Percentiles rank a stretch among this genome's conserved stretches.
Evolutionary conservation across 2,329 filamentous ascomycete species (phyloP).

Genomic region (Sporothrix mexicana): DNA sequence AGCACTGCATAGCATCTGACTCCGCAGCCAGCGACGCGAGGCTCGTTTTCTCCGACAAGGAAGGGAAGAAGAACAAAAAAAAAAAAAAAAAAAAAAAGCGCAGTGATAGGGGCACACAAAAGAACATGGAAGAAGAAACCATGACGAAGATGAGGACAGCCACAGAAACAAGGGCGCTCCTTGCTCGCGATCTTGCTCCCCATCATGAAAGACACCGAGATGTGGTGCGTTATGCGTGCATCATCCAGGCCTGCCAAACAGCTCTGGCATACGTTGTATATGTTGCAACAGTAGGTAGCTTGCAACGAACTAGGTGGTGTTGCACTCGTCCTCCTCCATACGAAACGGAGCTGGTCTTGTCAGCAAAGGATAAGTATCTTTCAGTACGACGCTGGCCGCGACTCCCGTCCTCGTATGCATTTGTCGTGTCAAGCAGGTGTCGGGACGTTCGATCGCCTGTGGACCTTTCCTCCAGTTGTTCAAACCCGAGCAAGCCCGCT

Average conservation of each 20-base stretch:
- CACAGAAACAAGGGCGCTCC: not conserved
- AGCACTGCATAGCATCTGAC: conserved; percentile 15
- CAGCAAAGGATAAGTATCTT: not conserved
- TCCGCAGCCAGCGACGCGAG: conserved; percentile 28
- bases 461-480: not conserved
- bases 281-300: not conserved
- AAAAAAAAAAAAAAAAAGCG: not conserved
- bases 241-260: conserved; percentile 19
- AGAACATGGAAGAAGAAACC: not conserved
- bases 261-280: not conserved
- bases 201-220: conserved; percentile 7
- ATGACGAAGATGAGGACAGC: not conserved
- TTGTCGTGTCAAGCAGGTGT: conserved; percentile 13
- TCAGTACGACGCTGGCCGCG: not conserved
- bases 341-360: not conserved
- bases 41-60: not conserved
- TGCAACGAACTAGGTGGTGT: conserved; percentile 11
- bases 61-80: not conserved
- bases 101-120: not conserved
- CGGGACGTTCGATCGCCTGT: not conserved
- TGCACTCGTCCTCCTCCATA: not conserved
- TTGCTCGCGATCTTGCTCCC: not conserved
- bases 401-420: not conserved
- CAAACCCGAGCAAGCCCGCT: conserved; percentile 8
- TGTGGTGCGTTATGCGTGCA: conserved; percentile 22